phyloP scores from a whole-genome alignment of 2,329 filamentous ascomycete genomes.

The Teratosphaeria gauchensis region DNA sequence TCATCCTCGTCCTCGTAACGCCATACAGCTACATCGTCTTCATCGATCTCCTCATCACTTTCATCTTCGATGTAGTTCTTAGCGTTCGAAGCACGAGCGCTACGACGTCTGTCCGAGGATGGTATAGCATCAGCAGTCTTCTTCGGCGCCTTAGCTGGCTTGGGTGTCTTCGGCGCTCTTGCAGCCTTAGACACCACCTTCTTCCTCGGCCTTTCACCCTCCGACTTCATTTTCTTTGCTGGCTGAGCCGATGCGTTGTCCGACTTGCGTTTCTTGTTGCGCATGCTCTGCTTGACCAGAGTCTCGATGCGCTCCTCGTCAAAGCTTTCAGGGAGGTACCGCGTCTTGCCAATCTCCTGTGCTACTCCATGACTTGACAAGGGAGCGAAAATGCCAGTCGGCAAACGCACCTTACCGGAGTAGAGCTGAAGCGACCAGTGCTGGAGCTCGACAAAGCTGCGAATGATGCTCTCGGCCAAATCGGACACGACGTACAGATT shows the following conservation, averaged over 20 bases:
- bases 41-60: conserved; percentile 26
- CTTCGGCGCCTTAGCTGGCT: conserved; percentile 28
- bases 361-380: conserved; percentile 69
- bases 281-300: conserved; percentile 60
- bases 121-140: conserved; percentile 26
- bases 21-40: background rate
- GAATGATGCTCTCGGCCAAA: conserved; percentile 70
- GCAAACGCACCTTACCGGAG: conserved; percentile 55
- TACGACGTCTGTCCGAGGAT: conserved; percentile 34
- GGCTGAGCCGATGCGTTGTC: conserved; percentile 15
- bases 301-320: conserved; percentile 64
- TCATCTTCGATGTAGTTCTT: conserved; percentile 39
- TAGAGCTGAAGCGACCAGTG: conserved; percentile 80
- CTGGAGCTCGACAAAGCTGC: conserved; percentile 76
- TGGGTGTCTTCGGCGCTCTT: conserved; percentile 22
- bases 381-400: conserved; percentile 65
- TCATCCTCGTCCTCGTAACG: conserved; percentile 26
- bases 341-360: conserved; percentile 76
- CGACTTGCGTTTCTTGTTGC: conserved; percentile 42
- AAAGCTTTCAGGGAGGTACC: conserved; percentile 65
- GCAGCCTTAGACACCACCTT: conserved; percentile 24
- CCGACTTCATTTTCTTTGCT: conserved; percentile 21
- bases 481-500: conserved; percentile 81
- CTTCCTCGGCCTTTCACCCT: conserved; percentile 22
- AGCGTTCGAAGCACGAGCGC: conserved; percentile 28